Conservation (phyloP, 2,329 filamentous ascomycete species). For the Zymoseptoria tritici region DNA sequence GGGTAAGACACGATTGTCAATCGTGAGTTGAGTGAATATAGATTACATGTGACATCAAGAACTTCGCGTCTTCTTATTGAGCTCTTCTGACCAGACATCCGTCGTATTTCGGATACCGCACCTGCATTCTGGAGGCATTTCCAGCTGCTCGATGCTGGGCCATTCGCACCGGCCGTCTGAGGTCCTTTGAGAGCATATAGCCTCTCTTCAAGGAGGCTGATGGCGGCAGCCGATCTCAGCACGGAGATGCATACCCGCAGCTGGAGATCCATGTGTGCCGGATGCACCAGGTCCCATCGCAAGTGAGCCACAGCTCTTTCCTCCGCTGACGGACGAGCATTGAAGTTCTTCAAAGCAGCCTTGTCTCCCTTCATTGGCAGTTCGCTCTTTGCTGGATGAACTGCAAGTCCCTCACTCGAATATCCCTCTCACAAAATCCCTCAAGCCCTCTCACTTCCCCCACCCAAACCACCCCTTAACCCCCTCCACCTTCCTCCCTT, state of each 20-base stretch:
- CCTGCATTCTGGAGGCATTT: not conserved
- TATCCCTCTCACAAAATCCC: not conserved
- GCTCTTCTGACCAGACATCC: not conserved
- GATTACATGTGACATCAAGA: not conserved
- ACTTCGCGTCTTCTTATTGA: not conserved
- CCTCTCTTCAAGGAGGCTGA: not conserved
- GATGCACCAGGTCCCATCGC: no score
- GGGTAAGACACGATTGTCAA: not conserved
- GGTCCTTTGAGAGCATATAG: not conserved
- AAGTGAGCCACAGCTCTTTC: not conserved
- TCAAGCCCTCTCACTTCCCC: slow-evolving; percentile 3
- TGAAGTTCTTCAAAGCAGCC: no score
- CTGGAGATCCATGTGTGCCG: no score
- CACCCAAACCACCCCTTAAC: slow-evolving; percentile 6
- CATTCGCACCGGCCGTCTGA: not conserved
- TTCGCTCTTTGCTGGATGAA: no score
- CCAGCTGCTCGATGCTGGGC: not conserved
- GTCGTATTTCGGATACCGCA: not conserved
- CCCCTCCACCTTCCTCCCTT: slow-evolving; percentile 14
- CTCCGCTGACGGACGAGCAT: not conserved
- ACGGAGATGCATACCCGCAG: not conserved
- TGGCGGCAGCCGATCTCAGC: not conserved
- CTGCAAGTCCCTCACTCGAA: no score
- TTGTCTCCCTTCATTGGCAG: no score
- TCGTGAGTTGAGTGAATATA: not conserved